Percentiles rank a stretch among this genome's conserved stretches.
These are phyloP conservation scores for Marasmius fiardii DNA, from an alignment of 1,284 basidiomycete genomes.

Conservation along the genomic window DNA sequence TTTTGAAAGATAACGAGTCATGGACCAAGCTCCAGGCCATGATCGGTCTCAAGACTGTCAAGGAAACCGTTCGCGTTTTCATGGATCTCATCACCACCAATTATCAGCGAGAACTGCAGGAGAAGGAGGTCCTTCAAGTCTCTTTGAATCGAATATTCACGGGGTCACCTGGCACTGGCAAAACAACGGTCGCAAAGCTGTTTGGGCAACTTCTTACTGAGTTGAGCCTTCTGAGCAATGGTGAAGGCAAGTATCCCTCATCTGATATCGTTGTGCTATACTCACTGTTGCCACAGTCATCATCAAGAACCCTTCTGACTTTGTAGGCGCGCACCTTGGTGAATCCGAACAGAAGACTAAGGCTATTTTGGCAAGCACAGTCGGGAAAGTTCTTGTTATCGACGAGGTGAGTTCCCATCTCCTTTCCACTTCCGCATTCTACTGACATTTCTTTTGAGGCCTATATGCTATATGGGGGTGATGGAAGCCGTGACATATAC, in stretches of 20 bases:
- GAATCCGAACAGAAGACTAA: conserved; percentile 64
- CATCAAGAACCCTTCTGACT: conserved; percentile 63
- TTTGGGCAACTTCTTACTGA: conserved; percentile 62
- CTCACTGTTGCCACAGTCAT: conserved; percentile 47
- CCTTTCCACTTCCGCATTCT: not conserved
- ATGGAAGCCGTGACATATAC: conserved; percentile 39
- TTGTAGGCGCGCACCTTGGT: conserved; percentile 51
- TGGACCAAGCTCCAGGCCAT: conserved; percentile 52
- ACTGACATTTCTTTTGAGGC: conserved; percentile 35
- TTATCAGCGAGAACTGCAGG: conserved; percentile 54
- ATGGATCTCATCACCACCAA: conserved; percentile 47
- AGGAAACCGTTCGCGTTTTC: conserved; percentile 48
- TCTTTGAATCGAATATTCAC: conserved; percentile 63
- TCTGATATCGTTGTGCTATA: not conserved
- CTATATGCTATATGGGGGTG: conserved; percentile 55
- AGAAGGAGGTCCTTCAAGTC: conserved; percentile 47
- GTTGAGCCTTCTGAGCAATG: conserved; percentile 57
- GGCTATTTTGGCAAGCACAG: conserved; percentile 48
- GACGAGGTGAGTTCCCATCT: conserved; percentile 47
- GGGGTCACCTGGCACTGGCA: conserved; percentile 65
- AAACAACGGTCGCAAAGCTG: conserved; percentile 62
- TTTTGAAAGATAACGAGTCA: conserved; percentile 37
- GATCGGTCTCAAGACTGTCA: conserved; percentile 55
- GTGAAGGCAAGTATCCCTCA: conserved; percentile 48
- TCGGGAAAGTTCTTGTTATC: conserved; percentile 65